Evolutionary conservation across 257 asterid species (phyloP).

Genomic region (Misopates orontium): DNA sequence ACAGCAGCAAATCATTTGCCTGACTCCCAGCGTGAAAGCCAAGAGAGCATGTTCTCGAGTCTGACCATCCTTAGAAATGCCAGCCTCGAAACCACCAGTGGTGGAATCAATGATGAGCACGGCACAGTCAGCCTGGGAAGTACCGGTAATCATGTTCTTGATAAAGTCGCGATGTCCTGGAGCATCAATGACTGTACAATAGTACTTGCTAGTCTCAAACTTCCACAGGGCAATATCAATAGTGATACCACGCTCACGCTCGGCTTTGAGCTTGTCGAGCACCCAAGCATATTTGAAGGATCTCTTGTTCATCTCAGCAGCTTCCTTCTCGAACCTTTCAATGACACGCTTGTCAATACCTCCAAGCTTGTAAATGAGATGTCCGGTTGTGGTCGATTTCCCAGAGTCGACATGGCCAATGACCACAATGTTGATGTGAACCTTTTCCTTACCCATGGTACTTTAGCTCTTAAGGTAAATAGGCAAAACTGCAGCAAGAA

Average conservation of each 20-base stretch:
- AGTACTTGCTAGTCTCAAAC: slow-evolving; percentile 86
- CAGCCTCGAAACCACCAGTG: slow-evolving; percentile 88
- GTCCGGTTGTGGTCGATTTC: slow-evolving; percentile 57
- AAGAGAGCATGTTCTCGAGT: slow-evolving; percentile 86
- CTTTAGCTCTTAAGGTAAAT: slow-evolving; percentile 2
- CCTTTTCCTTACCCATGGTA: slow-evolving; percentile 48
- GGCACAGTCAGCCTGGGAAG: slow-evolving; percentile 88
- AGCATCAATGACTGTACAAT: slow-evolving; percentile 88
- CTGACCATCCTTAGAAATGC: slow-evolving; percentile 89
- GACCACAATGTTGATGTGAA: slow-evolving; percentile 53
- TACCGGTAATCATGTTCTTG: slow-evolving; percentile 80
- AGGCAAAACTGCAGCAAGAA: not conserved
- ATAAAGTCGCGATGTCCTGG: slow-evolving; percentile 86
- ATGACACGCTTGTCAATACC: slow-evolving; percentile 65
- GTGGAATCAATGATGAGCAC: slow-evolving; percentile 84
- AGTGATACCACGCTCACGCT: slow-evolving; percentile 89
- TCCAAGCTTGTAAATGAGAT: slow-evolving; percentile 56
- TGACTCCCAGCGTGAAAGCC: slow-evolving; percentile 86
- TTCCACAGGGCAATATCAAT: slow-evolving; percentile 89
- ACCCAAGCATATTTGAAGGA: slow-evolving; percentile 86
- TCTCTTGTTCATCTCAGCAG: slow-evolving; percentile 86
- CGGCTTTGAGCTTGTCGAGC: slow-evolving; percentile 93
- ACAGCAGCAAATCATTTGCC: slow-evolving; percentile 81
- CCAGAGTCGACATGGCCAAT: slow-evolving; percentile 61
- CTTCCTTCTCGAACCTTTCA: slow-evolving; percentile 70